A percentile compares a stretch with the other conserved stretches of the same genome.
Evolutionary conservation across 768 basidiomycete species (phyloP).

Genomic region (Botryobasidium botryosum): DNA sequence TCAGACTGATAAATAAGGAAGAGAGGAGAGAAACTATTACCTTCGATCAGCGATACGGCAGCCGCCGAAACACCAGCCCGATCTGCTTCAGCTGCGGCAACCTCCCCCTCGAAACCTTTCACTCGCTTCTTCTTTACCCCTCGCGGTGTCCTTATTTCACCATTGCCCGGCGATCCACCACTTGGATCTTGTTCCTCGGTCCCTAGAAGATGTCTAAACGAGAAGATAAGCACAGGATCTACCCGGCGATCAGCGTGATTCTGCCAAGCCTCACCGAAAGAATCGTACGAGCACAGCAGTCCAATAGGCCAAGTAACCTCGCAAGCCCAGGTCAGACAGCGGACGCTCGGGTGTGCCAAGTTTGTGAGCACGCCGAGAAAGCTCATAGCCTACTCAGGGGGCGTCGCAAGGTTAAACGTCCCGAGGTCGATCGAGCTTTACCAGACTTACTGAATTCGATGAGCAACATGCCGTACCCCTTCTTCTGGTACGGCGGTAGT

Average conservation of each 20-base stretch:
- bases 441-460: conserved; percentile 87
- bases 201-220: conserved; percentile 1
- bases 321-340: conserved; percentile 78
- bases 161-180: neutral
- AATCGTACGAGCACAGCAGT: conserved; percentile 69
- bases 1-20: neutral
- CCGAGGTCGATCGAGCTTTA: neutral
- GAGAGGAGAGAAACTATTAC: conserved; percentile 17
- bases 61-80: conserved; percentile 17
- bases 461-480: conserved; percentile 86
- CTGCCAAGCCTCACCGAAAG: conserved; percentile 38
- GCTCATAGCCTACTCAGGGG: conserved; percentile 58
- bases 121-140: conserved; percentile 11
- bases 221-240: conserved; percentile 8
- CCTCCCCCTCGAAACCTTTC: conserved; percentile 12
- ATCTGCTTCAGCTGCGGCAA: conserved; percentile 18
- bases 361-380: conserved; percentile 63
- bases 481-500: conserved; percentile 79
- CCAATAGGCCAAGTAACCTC: conserved; percentile 78
- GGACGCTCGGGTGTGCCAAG: conserved; percentile 91
- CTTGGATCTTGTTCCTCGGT: conserved; percentile 1
- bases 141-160: conserved; percentile 1
- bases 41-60: conserved; percentile 20
- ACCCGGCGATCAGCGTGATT: conserved; percentile 7
- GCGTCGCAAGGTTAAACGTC: neutral